Base-by-base conservation (phyloP, 2,329 filamentous ascomycete genomes). In the Talaromyces sp. region DNA sequence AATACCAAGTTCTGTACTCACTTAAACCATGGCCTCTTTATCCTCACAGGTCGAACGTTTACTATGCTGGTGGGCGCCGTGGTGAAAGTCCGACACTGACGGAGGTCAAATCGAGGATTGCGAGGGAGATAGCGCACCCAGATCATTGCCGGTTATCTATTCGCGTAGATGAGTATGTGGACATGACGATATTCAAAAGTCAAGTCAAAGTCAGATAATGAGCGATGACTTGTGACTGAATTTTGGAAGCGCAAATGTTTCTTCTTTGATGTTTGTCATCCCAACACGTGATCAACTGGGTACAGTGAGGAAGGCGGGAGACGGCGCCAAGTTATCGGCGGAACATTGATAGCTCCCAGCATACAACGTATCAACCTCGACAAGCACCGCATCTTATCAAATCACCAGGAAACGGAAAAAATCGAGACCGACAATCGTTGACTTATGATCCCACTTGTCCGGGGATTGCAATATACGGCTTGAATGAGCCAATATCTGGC, bases 21-120 rank as follows among this genome's bases (percentile, higher is more conserved):
- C 76, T 73, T 73, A 45, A 77, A 63, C 76, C 76, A 75, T 53
- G 74, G 76, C 68, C 70, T 73, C 65, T 72, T 72, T 59, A 76
- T 71, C 61, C 71, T 76, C 64, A 77, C 75, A 70, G 73, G 72
- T 27, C 71, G 74, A 38, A 75, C 67, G 60, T 72, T 74, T 22
- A 69, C 61, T 58, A 65, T 38, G 49, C 61, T 64, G 64, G 69
- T 64, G 64, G 63, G 17, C 49, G 51, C 53, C 49, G 65, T 67
- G 67, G 69, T 58, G 51, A 68, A 68, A 64, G 67, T 66, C 65
- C 69, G 69, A 63, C 64, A 69, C 53, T 69, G 66, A 49, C 69
- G 69, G 63, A 73, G 70, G 49, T 68, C 67, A 40, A 70, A 61
- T 69, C 68, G 71, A 68, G 69, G 60, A 64, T 67, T 70, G 69